These are phyloP conservation scores for Alternaria ethzedia DNA, from an alignment of 2,329 filamentous ascomycete genomes.

Conservation along the genomic window DNA sequence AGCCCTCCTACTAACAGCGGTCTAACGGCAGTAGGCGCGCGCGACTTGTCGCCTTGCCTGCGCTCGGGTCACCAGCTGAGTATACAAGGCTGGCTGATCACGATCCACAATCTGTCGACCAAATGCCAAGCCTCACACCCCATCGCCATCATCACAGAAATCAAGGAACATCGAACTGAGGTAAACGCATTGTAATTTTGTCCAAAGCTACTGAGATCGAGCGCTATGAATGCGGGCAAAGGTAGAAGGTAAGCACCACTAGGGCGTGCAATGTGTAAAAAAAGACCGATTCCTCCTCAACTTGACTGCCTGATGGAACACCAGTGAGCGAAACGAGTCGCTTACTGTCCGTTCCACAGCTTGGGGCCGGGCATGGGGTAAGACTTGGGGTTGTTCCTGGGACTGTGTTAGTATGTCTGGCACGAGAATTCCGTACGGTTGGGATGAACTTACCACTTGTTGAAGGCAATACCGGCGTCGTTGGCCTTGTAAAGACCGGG, in stretches of 20 bases:
- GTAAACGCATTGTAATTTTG: background rate
- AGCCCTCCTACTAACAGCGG: background rate
- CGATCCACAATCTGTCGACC: background rate
- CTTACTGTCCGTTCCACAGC: conserved; percentile 28
- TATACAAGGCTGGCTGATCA: background rate
- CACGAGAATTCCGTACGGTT: background rate
- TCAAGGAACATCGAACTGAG: background rate
- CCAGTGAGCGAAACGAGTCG: background rate
- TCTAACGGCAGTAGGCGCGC: background rate
- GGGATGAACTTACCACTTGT: conserved; percentile 41
- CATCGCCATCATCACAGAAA: background rate
- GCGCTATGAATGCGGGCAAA: background rate
- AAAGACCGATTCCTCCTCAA: conserved; percentile 1
- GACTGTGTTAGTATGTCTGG: background rate
- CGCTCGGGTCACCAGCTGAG: background rate
- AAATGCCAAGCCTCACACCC: background rate
- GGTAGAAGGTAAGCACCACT: conserved; percentile 5
- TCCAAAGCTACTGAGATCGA: background rate
- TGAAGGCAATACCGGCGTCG: conserved; percentile 58
- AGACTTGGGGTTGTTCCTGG: conserved; percentile 35
- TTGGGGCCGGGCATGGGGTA: conserved; percentile 42
- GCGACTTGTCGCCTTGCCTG: background rate
- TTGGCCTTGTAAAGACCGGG: conserved; percentile 57
- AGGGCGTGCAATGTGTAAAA: background rate
- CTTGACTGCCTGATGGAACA: background rate